These are phyloP conservation scores for Begonia fuchsioides DNA, from an alignment of 306 rosid species.

Conservation along the genomic window DNA sequence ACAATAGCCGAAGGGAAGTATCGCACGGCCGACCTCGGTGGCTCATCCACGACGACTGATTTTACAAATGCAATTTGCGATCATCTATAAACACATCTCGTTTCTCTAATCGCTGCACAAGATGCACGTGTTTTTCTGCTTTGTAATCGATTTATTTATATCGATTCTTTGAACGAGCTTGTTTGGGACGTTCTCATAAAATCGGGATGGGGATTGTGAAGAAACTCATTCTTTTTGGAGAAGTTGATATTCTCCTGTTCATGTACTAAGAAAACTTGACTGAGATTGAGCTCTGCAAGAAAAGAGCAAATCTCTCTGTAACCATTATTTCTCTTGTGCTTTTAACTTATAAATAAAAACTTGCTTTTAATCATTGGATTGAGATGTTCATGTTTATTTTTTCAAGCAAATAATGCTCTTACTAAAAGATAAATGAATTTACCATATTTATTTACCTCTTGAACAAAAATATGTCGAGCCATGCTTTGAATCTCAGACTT, in stretches of 20 bases:
- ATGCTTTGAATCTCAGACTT: too few species aligned
- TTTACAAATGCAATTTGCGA: conserved; percentile 65
- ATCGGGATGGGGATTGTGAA: neutral
- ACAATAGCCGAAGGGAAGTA: conserved; percentile 85
- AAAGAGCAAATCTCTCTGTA: neutral
- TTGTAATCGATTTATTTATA: conserved; percentile 15
- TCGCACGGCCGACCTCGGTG: conserved; percentile 97
- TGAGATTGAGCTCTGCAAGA: neutral
- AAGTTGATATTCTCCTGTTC: neutral
- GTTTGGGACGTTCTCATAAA: conserved; percentile 16
- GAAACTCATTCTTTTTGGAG: neutral
- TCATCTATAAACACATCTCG: conserved; percentile 69
- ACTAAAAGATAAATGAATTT: too few species aligned
- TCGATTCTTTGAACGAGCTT: conserved; percentile 14
- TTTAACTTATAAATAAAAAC: too few species aligned
- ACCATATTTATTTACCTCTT: too few species aligned
- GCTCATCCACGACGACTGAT: conserved; percentile 57
- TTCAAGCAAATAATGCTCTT: too few species aligned
- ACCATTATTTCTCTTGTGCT: too few species aligned
- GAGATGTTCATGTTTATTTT: too few species aligned
- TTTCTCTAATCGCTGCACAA: neutral
- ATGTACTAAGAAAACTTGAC: neutral
- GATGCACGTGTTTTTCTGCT: conserved; percentile 8
- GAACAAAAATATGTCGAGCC: too few species aligned
- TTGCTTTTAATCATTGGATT: too few species aligned